Evolutionary conservation across 2,329 filamentous ascomycete species (phyloP), one percentile per base, ranked within the genome.

Genomic region (Diplodia corticola): DNA sequence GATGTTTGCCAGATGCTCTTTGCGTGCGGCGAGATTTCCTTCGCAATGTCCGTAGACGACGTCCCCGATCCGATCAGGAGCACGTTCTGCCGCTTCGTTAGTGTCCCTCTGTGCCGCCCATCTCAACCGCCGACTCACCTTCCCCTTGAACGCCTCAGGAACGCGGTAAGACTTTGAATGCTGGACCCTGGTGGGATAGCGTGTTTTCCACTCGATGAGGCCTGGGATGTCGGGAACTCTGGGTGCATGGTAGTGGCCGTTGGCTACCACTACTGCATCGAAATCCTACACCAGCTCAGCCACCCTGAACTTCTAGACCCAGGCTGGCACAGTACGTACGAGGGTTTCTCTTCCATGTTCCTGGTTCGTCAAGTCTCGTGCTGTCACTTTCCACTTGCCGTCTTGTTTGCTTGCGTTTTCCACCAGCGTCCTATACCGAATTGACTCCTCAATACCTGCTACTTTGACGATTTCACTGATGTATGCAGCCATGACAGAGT

Each of bases 401-500:
- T 73, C 76, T 0, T 74, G 71, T 71, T 89, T 90, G 1, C 70
- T 68, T 0, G 84, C 70, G 3, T 78, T 75, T 67, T 84, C 84
- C 0, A 91, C 88, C n/a, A 85, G 79, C 0, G 88, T 89, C 51
- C 87, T 78, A 70, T 86, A 89, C 0, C 77, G 71, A 0, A 86
- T 86, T 9, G 80, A 71, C 0, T 78, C 73, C 2, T 85, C 74
- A 0, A 89, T 83, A 0, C 82, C 83, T 1, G 83, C 80, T 1
- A 80, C 75, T 0, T 69, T 69, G 0, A 88, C 83, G 0, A 88
- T 84, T n/a, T 83, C 80, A 67, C 88, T 84, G 4, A 91, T 83
- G 70, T 91, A 91, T 1, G 83, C 77, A 37, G 83, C 83, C 9
- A 91, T 76, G 0, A 84, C 80, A 17, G 76, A 71, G 67, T 90